phyloP scores from a whole-genome alignment of 208 protist genomes.

The Trypanosoma brucei region DNA sequence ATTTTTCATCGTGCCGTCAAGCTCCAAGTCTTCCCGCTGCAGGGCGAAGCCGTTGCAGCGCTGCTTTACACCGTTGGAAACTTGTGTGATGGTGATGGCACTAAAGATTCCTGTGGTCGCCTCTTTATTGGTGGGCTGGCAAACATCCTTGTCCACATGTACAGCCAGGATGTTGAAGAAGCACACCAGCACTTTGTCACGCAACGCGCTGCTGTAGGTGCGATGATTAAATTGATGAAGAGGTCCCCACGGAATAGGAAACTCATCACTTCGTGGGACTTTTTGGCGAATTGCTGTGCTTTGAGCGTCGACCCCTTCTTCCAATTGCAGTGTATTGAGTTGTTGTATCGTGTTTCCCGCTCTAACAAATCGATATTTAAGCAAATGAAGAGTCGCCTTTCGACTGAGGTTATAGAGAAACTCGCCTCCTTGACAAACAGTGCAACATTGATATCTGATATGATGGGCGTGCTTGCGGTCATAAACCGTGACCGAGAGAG shows the following conservation, averaged over 20 bases:
- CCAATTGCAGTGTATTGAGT: constrained; percentile 88
- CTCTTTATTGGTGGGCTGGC: constrained; percentile 73
- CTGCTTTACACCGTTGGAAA: constrained; percentile 75
- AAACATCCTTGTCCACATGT: constrained; percentile 52
- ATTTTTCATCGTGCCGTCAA: constrained; percentile 65
- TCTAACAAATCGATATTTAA: constrained; percentile 57
- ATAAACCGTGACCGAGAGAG: constrained; percentile 57
- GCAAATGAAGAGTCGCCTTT: constrained; percentile 33
- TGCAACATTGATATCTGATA: constrained; percentile 55
- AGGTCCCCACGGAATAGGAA: constrained; percentile 85
- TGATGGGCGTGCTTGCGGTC: constrained; percentile 64
- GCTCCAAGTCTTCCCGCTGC: constrained; percentile 48
- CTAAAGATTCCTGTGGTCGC: constrained; percentile 70
- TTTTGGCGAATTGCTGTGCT: constrained; percentile 65
- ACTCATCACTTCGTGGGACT: constrained; percentile 65
- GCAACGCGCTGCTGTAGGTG: constrained; percentile 68
- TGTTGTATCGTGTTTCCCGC: constrained; percentile 82
- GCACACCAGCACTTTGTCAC: constrained; percentile 49
- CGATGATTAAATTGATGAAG: constrained; percentile 89
- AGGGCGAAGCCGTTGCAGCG: constrained; percentile 69
- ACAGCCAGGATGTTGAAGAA: constrained; percentile 38
- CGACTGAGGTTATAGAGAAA: constrained; percentile 30
- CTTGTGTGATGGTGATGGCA: constrained; percentile 73
- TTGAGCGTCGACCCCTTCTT: constrained; percentile 86
- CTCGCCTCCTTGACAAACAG: constrained; percentile 70